Evolutionary conservation across 1,284 basidiomycete genomes (phyloP).

Genomic region (Moesziomyces parantarcticus): DNA sequence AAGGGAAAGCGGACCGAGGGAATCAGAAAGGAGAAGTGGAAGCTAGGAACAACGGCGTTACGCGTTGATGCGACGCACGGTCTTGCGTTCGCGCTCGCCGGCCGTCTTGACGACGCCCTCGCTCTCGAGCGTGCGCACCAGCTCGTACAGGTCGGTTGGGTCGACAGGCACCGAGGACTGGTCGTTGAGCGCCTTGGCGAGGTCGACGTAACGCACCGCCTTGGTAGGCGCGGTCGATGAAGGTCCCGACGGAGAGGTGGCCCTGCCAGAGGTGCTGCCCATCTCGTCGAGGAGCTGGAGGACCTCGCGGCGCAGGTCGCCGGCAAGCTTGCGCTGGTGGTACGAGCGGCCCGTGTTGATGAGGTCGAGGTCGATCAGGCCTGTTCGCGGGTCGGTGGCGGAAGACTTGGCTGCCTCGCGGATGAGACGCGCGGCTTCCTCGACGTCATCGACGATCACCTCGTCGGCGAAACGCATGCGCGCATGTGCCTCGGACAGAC

Average conservation of each 20-base stretch:
- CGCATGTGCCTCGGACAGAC: constrained; percentile 95
- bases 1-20: not conserved
- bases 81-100: constrained; percentile 63
- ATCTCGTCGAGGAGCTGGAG: constrained; percentile 58
- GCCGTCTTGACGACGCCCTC: constrained; percentile 61
- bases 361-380: constrained; percentile 94
- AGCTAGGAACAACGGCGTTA: not conserved
- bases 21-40: not conserved
- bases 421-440: constrained; percentile 91
- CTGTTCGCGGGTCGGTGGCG: constrained; percentile 83
- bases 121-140: constrained; percentile 57
- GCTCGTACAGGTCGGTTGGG: constrained; percentile 56
- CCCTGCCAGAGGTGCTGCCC: constrained; percentile 39
- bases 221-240: constrained; percentile 37
- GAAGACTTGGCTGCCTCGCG: constrained; percentile 89
- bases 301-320: constrained; percentile 62
- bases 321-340: constrained; percentile 75
- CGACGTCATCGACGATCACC: constrained; percentile 87
- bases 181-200: constrained; percentile 58
- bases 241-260: constrained; percentile 36
- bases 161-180: constrained; percentile 63
- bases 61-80: constrained; percentile 56
- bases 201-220: constrained; percentile 61
- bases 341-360: constrained; percentile 91
- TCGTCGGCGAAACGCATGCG: constrained; percentile 88